Evolutionary conservation across 2,329 filamentous ascomycete genomes (phyloP).

Genomic region (Triangularia verruculosa): DNA sequence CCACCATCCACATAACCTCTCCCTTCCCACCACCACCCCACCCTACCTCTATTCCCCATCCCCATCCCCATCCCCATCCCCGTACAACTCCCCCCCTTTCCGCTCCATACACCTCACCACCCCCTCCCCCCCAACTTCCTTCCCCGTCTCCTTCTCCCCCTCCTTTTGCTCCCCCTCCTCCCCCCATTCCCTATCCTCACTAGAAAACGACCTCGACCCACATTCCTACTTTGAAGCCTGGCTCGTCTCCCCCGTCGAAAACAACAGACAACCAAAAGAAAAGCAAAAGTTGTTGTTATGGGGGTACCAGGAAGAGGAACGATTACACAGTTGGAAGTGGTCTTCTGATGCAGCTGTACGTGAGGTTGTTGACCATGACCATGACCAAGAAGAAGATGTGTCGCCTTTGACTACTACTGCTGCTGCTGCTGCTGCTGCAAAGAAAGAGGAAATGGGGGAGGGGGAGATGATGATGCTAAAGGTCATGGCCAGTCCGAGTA

Average conservation of each 20-base stretch:
- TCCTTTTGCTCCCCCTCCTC: neutral
- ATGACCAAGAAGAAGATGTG: neutral
- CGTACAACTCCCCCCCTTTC: neutral
- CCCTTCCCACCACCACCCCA: neutral
- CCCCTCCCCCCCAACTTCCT: neutral
- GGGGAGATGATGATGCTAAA: conserved; percentile 1
- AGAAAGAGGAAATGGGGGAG: neutral
- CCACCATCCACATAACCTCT: no score
- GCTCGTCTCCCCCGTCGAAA: neutral
- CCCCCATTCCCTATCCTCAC: neutral
- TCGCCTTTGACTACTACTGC: neutral
- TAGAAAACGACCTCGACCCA: neutral
- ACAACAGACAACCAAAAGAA: neutral
- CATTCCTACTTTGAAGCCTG: neutral
- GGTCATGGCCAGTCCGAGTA: conserved; percentile 1
- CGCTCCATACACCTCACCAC: neutral
- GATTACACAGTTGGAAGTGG: neutral
- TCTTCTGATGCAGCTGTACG: no score
- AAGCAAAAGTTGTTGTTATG: neutral
- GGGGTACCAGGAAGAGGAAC: neutral
- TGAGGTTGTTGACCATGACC: neutral
- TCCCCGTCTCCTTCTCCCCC: neutral
- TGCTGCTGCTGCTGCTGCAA: no score
- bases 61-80: neutral
- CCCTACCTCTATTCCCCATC: neutral